phyloP scores from a whole-genome alignment of 176 grass and related monocot species.

The Carex myosuroides region DNA sequence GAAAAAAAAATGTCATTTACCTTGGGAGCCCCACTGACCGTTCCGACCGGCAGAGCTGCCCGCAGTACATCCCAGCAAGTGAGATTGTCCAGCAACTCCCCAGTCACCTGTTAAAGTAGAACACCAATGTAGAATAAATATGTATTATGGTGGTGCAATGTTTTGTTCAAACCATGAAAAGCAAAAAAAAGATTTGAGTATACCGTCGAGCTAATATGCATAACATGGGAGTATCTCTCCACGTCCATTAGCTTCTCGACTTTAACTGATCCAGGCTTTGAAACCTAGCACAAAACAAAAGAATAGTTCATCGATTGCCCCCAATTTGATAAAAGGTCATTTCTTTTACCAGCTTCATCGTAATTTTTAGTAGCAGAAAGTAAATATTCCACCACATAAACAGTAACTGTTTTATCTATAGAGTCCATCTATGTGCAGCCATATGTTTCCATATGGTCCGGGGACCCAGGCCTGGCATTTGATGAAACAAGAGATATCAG shows the following conservation, averaged over 20 bases:
- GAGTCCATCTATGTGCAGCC: neutral
- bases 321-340: neutral
- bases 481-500: neutral
- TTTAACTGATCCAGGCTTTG: constrained; percentile 74
- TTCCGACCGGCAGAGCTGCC: constrained; percentile 81
- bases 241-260: constrained; percentile 93
- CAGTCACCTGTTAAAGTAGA: constrained; percentile 53
- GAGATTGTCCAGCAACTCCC: constrained; percentile 63
- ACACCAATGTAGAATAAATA: constrained; percentile 6
- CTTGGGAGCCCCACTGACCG: constrained; percentile 95
- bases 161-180: neutral
- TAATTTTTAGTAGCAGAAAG: neutral
- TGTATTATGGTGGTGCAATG: neutral
- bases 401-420: neutral
- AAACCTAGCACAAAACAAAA: constrained; percentile 44
- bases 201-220: constrained; percentile 96
- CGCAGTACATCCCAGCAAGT: constrained; percentile 82
- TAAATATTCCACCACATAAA: neutral
- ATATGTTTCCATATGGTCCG: neutral
- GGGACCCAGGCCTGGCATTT: neutral
- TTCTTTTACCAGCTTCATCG: neutral
- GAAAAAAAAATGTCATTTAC: constrained; percentile 19
- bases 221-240: constrained; percentile 89
- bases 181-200: constrained; percentile 13
- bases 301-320: neutral